Conservation (phyloP, 2,329 filamentous ascomycete species). For the Pyrenophora teres region DNA sequence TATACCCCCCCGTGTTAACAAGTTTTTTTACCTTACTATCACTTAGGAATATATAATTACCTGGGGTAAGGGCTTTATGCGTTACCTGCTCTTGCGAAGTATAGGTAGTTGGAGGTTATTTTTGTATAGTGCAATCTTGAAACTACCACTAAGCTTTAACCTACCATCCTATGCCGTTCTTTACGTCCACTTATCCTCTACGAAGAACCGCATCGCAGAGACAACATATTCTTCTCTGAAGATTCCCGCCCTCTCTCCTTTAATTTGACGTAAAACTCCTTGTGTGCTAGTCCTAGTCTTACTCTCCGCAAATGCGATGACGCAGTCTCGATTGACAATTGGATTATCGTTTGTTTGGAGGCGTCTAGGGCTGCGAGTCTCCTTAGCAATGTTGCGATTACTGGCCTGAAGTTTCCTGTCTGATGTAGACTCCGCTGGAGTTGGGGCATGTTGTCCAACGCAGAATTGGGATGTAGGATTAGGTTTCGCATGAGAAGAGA, state of each 20-base stretch:
- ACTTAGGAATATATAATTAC: too few species aligned
- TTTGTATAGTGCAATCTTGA: too few species aligned
- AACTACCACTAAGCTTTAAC: too few species aligned
- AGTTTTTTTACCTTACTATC: too few species aligned
- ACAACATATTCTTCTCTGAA: constrained; percentile 51
- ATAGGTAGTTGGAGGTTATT: too few species aligned
- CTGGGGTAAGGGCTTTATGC: too few species aligned
- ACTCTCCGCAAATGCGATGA: constrained; percentile 42
- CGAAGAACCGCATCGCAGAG: constrained; percentile 50
- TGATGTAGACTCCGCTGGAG: neutral
- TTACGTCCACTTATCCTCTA: constrained; percentile 14
- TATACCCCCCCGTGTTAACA: too few species aligned
- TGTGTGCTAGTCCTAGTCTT: constrained; percentile 19
- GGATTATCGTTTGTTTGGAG: constrained; percentile 37
- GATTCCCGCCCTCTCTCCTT: constrained; percentile 45
- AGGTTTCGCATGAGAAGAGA: neutral
- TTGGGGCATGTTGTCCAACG: neutral
- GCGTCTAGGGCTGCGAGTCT: constrained; percentile 15
- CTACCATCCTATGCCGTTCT: too few species aligned
- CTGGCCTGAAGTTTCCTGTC: constrained; percentile 20
- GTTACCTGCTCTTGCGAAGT: too few species aligned
- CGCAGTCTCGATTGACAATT: constrained; percentile 39
- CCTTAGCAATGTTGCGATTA: neutral
- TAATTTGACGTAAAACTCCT: constrained; percentile 46
- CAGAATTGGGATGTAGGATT: neutral